Conservation (phyloP, 768 basidiomycete genomes). For the Termitomyces sp. region DNA sequence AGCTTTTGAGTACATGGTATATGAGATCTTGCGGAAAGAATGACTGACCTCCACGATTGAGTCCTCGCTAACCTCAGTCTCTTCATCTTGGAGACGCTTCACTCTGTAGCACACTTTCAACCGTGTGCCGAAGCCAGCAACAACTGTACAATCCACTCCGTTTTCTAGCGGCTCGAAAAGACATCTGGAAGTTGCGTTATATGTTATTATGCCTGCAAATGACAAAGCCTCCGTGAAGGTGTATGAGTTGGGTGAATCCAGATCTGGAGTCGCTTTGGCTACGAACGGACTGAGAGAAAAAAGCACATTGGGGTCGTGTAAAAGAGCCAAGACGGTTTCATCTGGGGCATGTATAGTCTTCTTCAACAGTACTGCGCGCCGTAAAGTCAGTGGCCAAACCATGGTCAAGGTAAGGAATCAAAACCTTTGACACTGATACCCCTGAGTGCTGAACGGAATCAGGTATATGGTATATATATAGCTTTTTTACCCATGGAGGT, state of each 20-base stretch:
- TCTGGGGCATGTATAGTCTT: not conserved
- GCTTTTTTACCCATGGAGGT: no score
- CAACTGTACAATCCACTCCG: not conserved
- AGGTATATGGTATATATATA: not conserved
- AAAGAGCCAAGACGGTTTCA: not conserved
- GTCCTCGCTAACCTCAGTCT: not conserved
- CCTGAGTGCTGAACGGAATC: not conserved
- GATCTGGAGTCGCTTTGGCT: not conserved
- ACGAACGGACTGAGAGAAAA: not conserved
- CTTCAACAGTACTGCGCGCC: not conserved
- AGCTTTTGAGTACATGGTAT: not conserved
- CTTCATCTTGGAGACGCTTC: not conserved
- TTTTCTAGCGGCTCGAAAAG: not conserved
- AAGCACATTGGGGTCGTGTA: not conserved
- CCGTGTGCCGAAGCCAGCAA: not conserved
- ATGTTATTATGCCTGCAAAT: not conserved
- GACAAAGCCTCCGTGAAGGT: not conserved
- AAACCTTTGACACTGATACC: not conserved
- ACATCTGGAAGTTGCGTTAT: not conserved
- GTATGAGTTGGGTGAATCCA: not conserved
- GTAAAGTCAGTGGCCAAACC: not conserved
- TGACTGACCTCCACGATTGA: not conserved
- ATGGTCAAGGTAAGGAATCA: not conserved
- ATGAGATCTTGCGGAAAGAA: not conserved
- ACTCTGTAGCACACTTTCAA: not conserved